Evolutionary conservation across 108 stramenopile species (phyloP).

Genomic region (Cyclotella baltica): DNA sequence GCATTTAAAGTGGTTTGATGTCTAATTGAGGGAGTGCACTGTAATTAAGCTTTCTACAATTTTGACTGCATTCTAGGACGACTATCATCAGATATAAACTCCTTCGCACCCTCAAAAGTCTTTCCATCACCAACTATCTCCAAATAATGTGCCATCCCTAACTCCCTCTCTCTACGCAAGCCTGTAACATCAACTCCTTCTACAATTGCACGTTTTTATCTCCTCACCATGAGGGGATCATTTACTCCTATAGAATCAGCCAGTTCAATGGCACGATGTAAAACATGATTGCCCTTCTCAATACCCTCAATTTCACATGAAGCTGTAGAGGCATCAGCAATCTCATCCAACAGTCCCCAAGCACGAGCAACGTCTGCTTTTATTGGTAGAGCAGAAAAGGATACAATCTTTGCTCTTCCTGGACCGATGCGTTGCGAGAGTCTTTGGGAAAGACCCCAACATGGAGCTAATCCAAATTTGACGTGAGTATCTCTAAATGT

Average conservation of each 20-base stretch:
- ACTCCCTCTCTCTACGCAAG: constrained; percentile 54
- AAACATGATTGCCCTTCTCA: constrained; percentile 15
- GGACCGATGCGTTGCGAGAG: constrained; percentile 49
- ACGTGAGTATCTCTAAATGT: constrained; percentile 67
- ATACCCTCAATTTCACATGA: background rate
- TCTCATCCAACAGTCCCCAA: constrained; percentile 63
- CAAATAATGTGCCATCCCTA: constrained; percentile 64
- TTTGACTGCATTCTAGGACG: constrained; percentile 45
- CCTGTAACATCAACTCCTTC: constrained; percentile 55
- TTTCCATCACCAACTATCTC: constrained; percentile 58
- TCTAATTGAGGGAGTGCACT: background rate
- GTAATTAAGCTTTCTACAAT: constrained; percentile 1
- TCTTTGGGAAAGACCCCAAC: constrained; percentile 65
- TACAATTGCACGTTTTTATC: constrained; percentile 65
- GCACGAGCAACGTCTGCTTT: constrained; percentile 43
- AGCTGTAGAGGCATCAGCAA: constrained; percentile 24
- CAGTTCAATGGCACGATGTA: constrained; percentile 57
- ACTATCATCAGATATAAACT: constrained; percentile 49
- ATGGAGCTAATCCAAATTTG: constrained; percentile 66
- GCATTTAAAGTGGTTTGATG: background rate
- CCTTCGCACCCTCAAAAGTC: constrained; percentile 61
- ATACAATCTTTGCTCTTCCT: constrained; percentile 58
- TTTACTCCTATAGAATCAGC: constrained; percentile 55
- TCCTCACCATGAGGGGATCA: constrained; percentile 51
- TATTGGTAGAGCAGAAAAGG: constrained; percentile 48